Evolutionary conservation across 176 grass and related monocot genomes (phyloP).

Genomic region (Rhipidocladum racemiflorum): DNA sequence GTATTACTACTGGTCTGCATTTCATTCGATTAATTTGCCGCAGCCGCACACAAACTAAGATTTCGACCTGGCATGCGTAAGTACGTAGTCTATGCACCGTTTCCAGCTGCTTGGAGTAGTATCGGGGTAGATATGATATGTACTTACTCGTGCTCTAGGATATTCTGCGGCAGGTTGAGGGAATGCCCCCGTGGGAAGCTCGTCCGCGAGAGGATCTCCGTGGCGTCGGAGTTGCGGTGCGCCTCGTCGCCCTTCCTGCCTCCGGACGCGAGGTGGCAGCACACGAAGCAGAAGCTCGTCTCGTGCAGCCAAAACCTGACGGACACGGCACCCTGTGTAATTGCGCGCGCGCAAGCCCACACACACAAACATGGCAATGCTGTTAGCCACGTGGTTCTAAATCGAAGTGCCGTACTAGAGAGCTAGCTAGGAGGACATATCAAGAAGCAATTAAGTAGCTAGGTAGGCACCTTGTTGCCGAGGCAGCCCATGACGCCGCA

Average conservation of each 20-base stretch:
- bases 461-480: slow-evolving; percentile 74
- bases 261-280: slow-evolving; percentile 75
- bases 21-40: background rate
- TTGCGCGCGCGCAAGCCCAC: background rate
- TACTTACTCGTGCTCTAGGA: slow-evolving; percentile 69
- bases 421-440: background rate
- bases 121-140: background rate
- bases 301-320: slow-evolving; percentile 55
- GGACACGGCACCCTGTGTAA: slow-evolving; percentile 51
- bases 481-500: slow-evolving; percentile 94
- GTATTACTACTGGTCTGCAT: background rate
- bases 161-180: slow-evolving; percentile 49
- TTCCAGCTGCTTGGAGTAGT: background rate
- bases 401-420: background rate
- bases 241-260: slow-evolving; percentile 57
- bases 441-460: background rate
- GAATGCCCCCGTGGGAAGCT: slow-evolving; percentile 44
- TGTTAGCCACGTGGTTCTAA: background rate
- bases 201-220: slow-evolving; percentile 58
- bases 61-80: background rate
- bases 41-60: background rate
- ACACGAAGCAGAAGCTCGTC: slow-evolving; percentile 72
- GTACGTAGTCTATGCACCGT: too few species aligned
- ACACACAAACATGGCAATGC: background rate
- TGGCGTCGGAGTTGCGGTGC: slow-evolving; percentile 62